A percentile compares a stretch with the other conserved stretches of the same genome.
These are phyloP conservation scores for Rutstroemia sp. DNA, from an alignment of 2,329 filamentous ascomycete species.

Conservation along the genomic window DNA sequence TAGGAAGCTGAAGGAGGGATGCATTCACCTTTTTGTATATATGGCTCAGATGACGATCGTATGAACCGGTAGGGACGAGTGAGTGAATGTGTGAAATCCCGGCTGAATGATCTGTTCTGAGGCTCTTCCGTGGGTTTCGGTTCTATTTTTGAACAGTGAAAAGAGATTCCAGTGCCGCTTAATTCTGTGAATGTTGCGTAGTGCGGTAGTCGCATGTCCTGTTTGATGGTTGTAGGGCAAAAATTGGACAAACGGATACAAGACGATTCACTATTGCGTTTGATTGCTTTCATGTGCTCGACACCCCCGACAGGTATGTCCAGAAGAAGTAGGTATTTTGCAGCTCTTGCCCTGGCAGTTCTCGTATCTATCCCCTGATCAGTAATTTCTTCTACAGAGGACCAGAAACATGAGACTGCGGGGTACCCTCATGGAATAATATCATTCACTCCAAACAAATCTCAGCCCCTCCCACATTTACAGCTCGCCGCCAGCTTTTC, in stretches of 20 bases:
- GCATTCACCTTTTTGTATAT: too few species aligned
- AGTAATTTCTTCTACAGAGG: neutral
- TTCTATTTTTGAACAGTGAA: too few species aligned
- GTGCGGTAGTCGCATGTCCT: neutral
- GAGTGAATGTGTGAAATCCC: too few species aligned
- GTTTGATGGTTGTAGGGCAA: neutral
- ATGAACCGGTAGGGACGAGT: too few species aligned
- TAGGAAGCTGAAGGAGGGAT: too few species aligned
- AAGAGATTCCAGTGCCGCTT: neutral
- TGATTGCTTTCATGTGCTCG: neutral
- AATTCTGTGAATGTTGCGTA: neutral
- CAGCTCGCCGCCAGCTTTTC: slow-evolving; percentile 10
- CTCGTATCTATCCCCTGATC: neutral
- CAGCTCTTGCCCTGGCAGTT: neutral
- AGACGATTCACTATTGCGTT: neutral
- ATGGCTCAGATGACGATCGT: too few species aligned
- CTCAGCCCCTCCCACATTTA: slow-evolving; percentile 7
- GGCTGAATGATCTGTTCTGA: too few species aligned
- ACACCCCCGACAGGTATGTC: neutral
- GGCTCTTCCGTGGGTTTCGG: too few species aligned
- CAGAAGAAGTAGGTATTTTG: neutral
- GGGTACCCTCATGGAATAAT: neutral
- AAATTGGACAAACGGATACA: neutral
- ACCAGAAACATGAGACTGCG: neutral
- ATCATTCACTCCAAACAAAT: neutral